These are phyloP conservation scores for Jackrogersella minutella DNA, from an alignment of 495 filamentous ascomycete species.

Conservation along the genomic window DNA sequence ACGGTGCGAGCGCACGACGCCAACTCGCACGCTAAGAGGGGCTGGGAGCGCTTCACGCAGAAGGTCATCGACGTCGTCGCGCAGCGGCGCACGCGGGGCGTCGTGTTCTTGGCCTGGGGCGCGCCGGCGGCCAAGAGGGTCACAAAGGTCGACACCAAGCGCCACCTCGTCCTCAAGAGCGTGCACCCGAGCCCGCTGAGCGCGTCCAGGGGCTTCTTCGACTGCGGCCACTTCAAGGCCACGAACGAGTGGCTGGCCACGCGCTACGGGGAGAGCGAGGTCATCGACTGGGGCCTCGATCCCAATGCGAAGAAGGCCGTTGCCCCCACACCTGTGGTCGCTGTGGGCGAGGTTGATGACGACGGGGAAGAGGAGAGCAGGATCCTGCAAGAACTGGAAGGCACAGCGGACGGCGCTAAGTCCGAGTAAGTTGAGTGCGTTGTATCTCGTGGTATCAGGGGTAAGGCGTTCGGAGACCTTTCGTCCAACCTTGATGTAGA, in stretches of 20 bases:
- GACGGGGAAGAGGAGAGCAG: constrained; percentile 31
- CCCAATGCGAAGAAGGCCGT: constrained; percentile 35
- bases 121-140: constrained; percentile 79
- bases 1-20: constrained; percentile 89
- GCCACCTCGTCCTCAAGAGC: constrained; percentile 80
- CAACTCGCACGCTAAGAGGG: constrained; percentile 79
- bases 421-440: constrained; percentile 2
- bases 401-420: constrained; percentile 8
- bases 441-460: not conserved
- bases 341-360: constrained; percentile 25
- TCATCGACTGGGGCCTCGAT: constrained; percentile 86
- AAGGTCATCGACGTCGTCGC: constrained; percentile 87
- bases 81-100: constrained; percentile 73
- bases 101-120: constrained; percentile 97
- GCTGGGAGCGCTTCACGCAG: constrained; percentile 94
- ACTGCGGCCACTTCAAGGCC: constrained; percentile 85
- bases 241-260: constrained; percentile 87
- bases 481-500: constrained; percentile 9
- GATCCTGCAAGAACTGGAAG: constrained; percentile 35
- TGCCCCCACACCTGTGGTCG: too few species aligned
- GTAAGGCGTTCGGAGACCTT: constrained; percentile 15
- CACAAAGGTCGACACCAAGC: constrained; percentile 68
- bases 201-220: constrained; percentile 81
- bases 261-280: constrained; percentile 78
- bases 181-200: constrained; percentile 93